phyloP scores from a whole-genome alignment of 345 rosid genomes.

The Gossypioides kirkii region DNA sequence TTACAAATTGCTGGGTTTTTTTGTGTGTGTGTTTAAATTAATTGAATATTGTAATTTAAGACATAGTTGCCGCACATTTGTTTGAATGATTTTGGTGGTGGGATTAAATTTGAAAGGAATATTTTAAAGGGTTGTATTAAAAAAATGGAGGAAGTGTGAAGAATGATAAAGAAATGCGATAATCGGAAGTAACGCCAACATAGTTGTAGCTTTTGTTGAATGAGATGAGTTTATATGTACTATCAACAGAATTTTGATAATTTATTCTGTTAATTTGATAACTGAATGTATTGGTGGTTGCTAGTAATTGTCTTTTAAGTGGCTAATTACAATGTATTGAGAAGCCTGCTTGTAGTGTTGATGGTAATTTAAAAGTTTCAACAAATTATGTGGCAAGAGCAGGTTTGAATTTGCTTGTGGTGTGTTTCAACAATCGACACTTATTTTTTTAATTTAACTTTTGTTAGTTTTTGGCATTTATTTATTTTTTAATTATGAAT shows the following conservation, averaged over 20 bases:
- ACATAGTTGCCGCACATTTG: too few species aligned
- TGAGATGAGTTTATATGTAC: not conserved
- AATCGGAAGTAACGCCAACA: conserved; percentile 81
- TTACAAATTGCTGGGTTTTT: too few species aligned
- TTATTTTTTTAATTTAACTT: too few species aligned
- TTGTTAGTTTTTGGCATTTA: too few species aligned
- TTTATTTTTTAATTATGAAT: too few species aligned
- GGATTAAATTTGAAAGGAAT: conserved; percentile 9
- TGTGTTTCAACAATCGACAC: too few species aligned
- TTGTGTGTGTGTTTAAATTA: too few species aligned
- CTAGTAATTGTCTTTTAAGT: not conserved
- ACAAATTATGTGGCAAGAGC: not conserved
- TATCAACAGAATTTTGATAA: not conserved
- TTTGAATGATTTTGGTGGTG: not conserved
- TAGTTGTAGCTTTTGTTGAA: not conserved
- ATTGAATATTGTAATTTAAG: too few species aligned
- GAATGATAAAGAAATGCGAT: conserved; percentile 44
- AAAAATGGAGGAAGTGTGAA: conserved; percentile 23
- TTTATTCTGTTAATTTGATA: not conserved
- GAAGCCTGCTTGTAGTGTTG: not conserved
- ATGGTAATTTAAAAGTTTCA: not conserved
- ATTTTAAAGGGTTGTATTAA: not conserved
- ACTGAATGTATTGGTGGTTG: not conserved
- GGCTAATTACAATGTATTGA: not conserved
- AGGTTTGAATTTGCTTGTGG: not conserved